phyloP scores from a whole-genome alignment of 441 rosid genomes.

The Metrosideros polymorpha region DNA sequence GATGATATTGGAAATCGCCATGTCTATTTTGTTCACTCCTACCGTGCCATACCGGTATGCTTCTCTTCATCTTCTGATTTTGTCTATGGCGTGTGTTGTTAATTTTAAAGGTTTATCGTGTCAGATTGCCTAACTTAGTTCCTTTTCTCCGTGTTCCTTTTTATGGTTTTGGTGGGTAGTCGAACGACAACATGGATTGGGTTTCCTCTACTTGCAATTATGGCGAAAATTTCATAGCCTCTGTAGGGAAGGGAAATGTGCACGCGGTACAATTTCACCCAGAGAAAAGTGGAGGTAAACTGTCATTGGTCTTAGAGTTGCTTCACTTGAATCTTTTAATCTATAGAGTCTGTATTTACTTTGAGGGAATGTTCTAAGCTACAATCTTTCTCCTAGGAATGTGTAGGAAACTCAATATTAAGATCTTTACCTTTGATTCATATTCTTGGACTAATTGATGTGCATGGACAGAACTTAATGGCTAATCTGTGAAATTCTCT shows the following conservation, averaged over 20 bases:
- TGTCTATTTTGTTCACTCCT: constrained; percentile 94
- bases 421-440: neutral
- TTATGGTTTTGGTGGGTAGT: constrained; percentile 25
- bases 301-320: neutral
- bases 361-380: too few species aligned
- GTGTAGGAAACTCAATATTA: too few species aligned
- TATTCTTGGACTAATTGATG: too few species aligned
- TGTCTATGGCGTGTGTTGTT: neutral
- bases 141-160: neutral
- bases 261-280: constrained; percentile 99
- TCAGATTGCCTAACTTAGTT: neutral
- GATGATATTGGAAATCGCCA: constrained; percentile 76
- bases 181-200: constrained; percentile 82
- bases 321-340: too few species aligned
- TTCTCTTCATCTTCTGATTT: neutral
- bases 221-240: constrained; percentile 76
- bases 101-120: neutral
- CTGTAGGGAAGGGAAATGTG: constrained; percentile 85
- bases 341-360: too few species aligned
- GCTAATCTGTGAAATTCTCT: too few species aligned
- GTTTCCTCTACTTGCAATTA: constrained; percentile 78
- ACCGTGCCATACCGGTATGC: constrained; percentile 76
- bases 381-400: too few species aligned
- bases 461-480: too few species aligned
- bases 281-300: constrained; percentile 91